A percentile compares a stretch with the other conserved stretches of the same genome.
Evolutionary conservation across 345 rosid species (phyloP).

Genomic region (Salix udensis): DNA sequence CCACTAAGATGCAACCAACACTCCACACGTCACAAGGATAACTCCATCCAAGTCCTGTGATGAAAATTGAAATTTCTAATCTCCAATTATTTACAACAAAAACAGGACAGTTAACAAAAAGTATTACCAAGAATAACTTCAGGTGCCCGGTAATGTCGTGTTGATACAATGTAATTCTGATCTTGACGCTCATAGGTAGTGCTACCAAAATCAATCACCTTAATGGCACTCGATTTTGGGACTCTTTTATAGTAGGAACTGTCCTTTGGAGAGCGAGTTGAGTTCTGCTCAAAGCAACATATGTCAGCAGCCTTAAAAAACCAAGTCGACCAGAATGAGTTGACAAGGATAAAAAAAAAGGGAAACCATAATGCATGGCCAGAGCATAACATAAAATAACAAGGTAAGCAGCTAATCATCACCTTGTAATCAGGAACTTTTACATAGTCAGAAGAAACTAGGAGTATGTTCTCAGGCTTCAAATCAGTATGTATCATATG

Average conservation of each 20-base stretch:
- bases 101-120: no score
- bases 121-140: slow-evolving; percentile 76
- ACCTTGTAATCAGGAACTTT: slow-evolving; percentile 84
- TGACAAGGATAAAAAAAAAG: slow-evolving; percentile 1
- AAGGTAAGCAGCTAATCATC: background rate
- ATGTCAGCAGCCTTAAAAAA: background rate
- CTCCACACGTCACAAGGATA: slow-evolving; percentile 95
- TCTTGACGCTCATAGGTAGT: slow-evolving; percentile 28
- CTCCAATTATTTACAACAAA: background rate
- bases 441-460: slow-evolving; percentile 68
- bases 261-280: slow-evolving; percentile 55
- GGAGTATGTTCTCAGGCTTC: slow-evolving; percentile 82
- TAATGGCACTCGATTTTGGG: slow-evolving; percentile 47
- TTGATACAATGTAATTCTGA: slow-evolving; percentile 30
- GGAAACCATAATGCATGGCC: background rate
- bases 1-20: slow-evolving; percentile 77
- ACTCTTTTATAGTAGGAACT: slow-evolving; percentile 57
- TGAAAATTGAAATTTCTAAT: background rate
- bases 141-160: slow-evolving; percentile 37
- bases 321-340: background rate
- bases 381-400: background rate
- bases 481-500: slow-evolving; percentile 76
- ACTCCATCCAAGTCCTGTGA: slow-evolving; percentile 83
- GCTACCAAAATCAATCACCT: slow-evolving; percentile 36
- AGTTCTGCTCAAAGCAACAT: slow-evolving; percentile 36